Evolutionary conservation across 208 protist species (phyloP), one percentile per base, ranked within the genome.

Genomic region (Trypanosoma vivax): DNA sequence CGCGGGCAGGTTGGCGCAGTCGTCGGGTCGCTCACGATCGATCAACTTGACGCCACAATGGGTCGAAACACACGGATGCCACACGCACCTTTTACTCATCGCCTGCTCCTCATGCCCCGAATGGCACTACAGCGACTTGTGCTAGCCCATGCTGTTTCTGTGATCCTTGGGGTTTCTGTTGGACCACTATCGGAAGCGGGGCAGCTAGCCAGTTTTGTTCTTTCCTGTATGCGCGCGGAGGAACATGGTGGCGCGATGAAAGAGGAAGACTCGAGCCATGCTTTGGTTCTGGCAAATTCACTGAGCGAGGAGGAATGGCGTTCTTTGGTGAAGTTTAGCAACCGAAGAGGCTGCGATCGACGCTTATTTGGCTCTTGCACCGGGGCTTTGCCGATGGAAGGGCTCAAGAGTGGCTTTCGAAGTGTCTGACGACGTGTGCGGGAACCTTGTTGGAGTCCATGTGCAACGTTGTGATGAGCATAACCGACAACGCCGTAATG

Each of bases 381-480:
- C 18, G 34, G 9, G 68, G 61, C 27, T 78, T 50, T 65, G 34
- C 43, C 31, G 27, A 5, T 14, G 28, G 37, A 49, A 11, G 31
- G 13, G 40, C 19, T 47, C 16, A 40, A 11, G 18, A 50, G n/a
- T 87, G 83, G 79, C 28, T 87, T 29, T 39, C 65, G 33, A 53
- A 65, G 11, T 82, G 73, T 45, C 60, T 86, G 6, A 64, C 43
- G 16, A 49, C 53, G 29, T 74, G 68, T 29, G 67, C 68, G 0
- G 79, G 76, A 16, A 65, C 71, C 1, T 45, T 85, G 14, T 50
- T 88, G 52, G 73, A 79, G n/a, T 78, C 81, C 1, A 60, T 90
- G 2, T 79, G 71, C 27, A 71, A 85, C 14, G 55, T 85, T 41
- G 59, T 88, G 16, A 40, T 88, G n/a, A 49, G 49, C 0, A 42